Evolutionary conservation across 148 eudicot genomes (phyloP), one percentile per base, ranked within the genome.

Genomic region (Vaccinium corymbosum): DNA sequence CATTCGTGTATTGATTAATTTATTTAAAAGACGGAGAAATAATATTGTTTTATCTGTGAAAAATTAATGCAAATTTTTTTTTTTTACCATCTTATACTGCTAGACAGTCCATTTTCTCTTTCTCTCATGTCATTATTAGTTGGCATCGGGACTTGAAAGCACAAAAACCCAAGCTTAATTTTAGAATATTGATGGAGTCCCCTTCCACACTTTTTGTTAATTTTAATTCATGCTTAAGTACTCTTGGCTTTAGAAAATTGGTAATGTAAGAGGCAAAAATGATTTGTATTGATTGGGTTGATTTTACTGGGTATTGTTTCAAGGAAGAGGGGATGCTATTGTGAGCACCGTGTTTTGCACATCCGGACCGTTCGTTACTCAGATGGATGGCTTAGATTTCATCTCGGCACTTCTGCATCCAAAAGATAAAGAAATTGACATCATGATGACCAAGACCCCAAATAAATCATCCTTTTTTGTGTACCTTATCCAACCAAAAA

Each of bases 61-160:
- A 76, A 76, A 13, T 76, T 76, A 76, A 20, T 55, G 71, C 13
- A 57, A 80, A 7, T 16, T 13, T 80, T 48, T 48, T 0, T 56
- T 55, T 81, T 48, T 46, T 13, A 42, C 22, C 22, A 51, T 72
- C 20, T 25, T 46, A 20, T 49, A 16, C 82, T 84, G 82, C 75
- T 35, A 70, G 86, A 86, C 76, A 71, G 78, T 84, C 72, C 68
- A 16, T 78, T n/a, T 61, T 75, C n/a, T 72, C 79, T 87, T 82
- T 76, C 75, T 86, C 84, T 87, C 20, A 49, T 90, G 87, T 88
- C 92, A 90, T 86, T 88, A 87, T 86, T 87, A 88, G 88, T 84
- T 88, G 89, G 89, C 92, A 48, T 90, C 78, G 92, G 88, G 76
- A 90, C 87, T 90, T 88, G 89, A 53, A 79, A 81, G 83, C 88